These are phyloP conservation scores for Gaeumannomyces sp. DNA, from an alignment of 2,329 filamentous ascomycete genomes.

Conservation along the genomic window DNA sequence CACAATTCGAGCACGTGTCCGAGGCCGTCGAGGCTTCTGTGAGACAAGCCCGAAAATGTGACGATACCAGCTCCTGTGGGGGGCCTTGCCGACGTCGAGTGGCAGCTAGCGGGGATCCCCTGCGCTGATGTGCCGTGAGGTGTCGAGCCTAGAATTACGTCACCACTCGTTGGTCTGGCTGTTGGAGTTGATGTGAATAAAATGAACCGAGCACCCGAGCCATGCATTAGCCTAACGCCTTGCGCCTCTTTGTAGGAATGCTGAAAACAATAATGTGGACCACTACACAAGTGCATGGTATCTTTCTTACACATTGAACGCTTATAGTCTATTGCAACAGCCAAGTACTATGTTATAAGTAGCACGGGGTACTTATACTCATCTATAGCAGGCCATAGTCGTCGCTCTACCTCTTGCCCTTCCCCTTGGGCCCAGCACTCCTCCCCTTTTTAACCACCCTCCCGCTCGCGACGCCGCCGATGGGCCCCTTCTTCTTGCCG, in stretches of 20 bases:
- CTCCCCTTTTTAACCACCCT: slow-evolving; percentile 15
- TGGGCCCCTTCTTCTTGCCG: slow-evolving; percentile 14
- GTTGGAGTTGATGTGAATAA: too few relatives aligned
- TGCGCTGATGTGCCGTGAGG: too few relatives aligned
- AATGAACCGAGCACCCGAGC: too few relatives aligned
- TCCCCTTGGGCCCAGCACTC: slow-evolving; percentile 2
- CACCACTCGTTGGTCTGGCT: background rate
- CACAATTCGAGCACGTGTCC: background rate
- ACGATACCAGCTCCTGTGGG: background rate
- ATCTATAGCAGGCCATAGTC: too few relatives aligned
- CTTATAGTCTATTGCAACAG: too few relatives aligned
- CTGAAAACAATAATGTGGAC: too few relatives aligned
- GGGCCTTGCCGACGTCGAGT: too few relatives aligned
- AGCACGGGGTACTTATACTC: background rate
- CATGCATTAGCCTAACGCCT: too few relatives aligned
- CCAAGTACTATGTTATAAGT: background rate
- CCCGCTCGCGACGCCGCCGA: slow-evolving; percentile 18
- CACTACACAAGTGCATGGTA: too few relatives aligned
- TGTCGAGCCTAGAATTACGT: background rate
- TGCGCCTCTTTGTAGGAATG: too few relatives aligned
- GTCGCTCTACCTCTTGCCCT: slow-evolving; percentile 7
- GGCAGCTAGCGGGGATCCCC: background rate
- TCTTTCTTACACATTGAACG: too few relatives aligned
- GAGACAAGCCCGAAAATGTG: background rate
- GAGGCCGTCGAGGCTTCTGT: background rate